phyloP scores from a whole-genome alignment of 2,329 filamentous ascomycete species.

The Chaetoscypha palmicola region DNA sequence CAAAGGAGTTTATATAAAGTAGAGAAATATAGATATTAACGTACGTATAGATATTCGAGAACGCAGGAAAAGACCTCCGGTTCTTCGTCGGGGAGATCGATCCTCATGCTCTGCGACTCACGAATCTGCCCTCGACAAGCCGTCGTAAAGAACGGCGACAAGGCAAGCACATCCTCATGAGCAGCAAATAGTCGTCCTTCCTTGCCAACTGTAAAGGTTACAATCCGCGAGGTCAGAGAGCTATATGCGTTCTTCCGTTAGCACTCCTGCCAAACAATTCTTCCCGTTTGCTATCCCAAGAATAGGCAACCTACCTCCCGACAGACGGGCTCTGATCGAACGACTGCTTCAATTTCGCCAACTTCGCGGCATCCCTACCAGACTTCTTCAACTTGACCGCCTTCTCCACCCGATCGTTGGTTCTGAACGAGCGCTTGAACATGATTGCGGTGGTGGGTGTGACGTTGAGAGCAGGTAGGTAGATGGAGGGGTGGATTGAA shows the following conservation, averaged over 20 bases:
- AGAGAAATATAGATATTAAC: not conserved
- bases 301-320: constrained; percentile 37
- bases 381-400: constrained; percentile 74
- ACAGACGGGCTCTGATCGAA: constrained; percentile 50
- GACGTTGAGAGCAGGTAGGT: constrained; percentile 12
- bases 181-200: constrained; percentile 85
- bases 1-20: too few relatives aligned
- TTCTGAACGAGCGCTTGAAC: constrained; percentile 89
- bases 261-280: constrained; percentile 1
- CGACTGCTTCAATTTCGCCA: constrained; percentile 79
- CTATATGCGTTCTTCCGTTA: constrained; percentile 33
- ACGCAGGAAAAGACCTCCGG: constrained; percentile 87
- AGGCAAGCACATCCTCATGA: constrained; percentile 75
- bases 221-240: constrained; percentile 58
- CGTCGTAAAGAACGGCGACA: constrained; percentile 71
- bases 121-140: constrained; percentile 57
- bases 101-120: constrained; percentile 56
- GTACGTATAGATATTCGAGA: constrained; percentile 64
- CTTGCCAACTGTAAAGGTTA: constrained; percentile 73
- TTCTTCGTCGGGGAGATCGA: constrained; percentile 76
- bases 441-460: constrained; percentile 45
- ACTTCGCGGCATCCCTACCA: constrained; percentile 70
- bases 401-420: constrained; percentile 84
- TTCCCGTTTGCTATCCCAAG: constrained; percentile 12
- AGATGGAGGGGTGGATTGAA: constrained; percentile 24